phyloP scores from a whole-genome alignment of 495 filamentous ascomycete species.

The Lophiostoma macrostomum region DNA sequence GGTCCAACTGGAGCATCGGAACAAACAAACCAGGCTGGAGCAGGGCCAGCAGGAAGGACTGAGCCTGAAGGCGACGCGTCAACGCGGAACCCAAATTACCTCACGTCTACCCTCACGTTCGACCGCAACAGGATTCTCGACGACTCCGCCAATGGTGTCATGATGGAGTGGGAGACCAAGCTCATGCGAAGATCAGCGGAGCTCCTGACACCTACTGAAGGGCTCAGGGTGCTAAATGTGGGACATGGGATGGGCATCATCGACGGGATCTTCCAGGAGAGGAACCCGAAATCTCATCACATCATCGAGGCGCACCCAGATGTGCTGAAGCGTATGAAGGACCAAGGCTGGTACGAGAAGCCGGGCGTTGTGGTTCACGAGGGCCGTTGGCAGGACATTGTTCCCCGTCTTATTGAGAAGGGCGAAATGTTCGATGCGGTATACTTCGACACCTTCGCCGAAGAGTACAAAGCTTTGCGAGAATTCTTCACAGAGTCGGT shows the following conservation, averaged over 20 bases:
- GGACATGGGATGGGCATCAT: conserved; percentile 97
- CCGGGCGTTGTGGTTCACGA: conserved; percentile 62
- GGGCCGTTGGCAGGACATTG: conserved; percentile 81
- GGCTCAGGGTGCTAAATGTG: conserved; percentile 78
- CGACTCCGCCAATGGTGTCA: conserved; percentile 78
- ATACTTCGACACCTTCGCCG: conserved; percentile 97
- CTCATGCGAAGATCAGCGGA: conserved; percentile 81
- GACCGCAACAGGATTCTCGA: conserved; percentile 73
- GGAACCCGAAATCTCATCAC: conserved; percentile 61
- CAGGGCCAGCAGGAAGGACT: not conserved
- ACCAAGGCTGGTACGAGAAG: conserved; percentile 61
- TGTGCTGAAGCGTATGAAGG: conserved; percentile 68
- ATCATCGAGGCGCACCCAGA: conserved; percentile 90
- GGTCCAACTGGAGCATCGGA: too few species aligned
- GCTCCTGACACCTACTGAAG: conserved; percentile 55
- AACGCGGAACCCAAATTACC: conserved; percentile 62
- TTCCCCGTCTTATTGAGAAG: conserved; percentile 66
- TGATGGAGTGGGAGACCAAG: conserved; percentile 94
- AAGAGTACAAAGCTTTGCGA: conserved; percentile 80
- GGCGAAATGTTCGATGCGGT: conserved; percentile 81
- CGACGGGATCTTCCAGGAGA: conserved; percentile 73
- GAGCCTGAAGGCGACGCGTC: conserved; percentile 6
- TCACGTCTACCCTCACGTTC: conserved; percentile 75
- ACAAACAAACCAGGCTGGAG: not conserved
- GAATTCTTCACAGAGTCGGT: conserved; percentile 87